phyloP scores from a whole-genome alignment of 164 flowering plant genomes.

The Saururus chinensis region DNA sequence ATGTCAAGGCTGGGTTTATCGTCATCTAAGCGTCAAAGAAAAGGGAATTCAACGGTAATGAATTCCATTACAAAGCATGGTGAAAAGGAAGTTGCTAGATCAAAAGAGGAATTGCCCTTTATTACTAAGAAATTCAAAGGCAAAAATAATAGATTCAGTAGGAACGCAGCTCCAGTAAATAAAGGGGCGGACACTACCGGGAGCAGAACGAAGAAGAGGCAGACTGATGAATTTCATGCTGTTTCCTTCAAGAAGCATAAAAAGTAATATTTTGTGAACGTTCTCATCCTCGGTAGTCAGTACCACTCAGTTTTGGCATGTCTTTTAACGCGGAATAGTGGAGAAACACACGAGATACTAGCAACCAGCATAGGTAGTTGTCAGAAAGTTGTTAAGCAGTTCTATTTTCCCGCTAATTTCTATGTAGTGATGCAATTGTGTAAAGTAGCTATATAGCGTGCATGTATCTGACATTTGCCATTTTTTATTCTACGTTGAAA shows the following conservation, averaged over 20 bases:
- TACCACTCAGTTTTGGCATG: too few species aligned
- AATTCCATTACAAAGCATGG: too few species aligned
- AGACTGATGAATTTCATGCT: not conserved
- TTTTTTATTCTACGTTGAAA: too few species aligned
- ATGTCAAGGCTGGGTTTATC: constrained; percentile 18
- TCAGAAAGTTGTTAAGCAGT: too few species aligned
- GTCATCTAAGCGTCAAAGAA: constrained; percentile 16
- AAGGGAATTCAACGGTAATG: not conserved
- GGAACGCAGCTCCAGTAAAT: not conserved
- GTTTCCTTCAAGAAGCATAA: not conserved
- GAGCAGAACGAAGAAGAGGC: not conserved
- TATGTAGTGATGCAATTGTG: too few species aligned
- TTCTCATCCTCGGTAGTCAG: too few species aligned
- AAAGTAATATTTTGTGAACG: not conserved
- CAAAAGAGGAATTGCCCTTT: not conserved
- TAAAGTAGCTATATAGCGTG: too few species aligned
- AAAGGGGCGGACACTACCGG: not conserved
- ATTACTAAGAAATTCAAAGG: not conserved
- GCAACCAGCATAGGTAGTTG: too few species aligned
- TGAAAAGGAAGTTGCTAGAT: not conserved
- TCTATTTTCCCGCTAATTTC: too few species aligned
- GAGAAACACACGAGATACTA: too few species aligned
- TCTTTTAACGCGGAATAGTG: too few species aligned
- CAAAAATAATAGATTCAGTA: not conserved
- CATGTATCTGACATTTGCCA: too few species aligned